Conservation (phyloP, 805 yeast species). For the Saccharomycopsis selenospora region DNA sequence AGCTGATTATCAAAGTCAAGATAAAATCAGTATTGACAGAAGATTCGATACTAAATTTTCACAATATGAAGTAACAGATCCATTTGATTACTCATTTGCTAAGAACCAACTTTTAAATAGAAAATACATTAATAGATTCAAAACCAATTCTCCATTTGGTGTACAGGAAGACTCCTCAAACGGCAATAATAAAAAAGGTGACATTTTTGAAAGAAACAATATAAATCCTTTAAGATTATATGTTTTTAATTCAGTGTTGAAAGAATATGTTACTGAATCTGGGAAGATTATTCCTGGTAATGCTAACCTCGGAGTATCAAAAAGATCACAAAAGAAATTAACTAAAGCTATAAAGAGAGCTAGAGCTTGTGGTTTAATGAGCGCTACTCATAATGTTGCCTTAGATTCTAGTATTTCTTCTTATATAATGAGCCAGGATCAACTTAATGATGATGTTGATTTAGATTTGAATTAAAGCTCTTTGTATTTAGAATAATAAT, state of each 20-base stretch:
- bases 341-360: conserved; percentile 76
- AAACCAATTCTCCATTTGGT: conserved; percentile 23
- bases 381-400: conserved; percentile 4
- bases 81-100: conserved; percentile 69
- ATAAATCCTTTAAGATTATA: conserved; percentile 66
- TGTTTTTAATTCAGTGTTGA: conserved; percentile 61
- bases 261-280: conserved; percentile 56
- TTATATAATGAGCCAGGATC: background rate
- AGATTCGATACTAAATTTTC: conserved; percentile 40
- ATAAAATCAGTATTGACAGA: conserved; percentile 29
- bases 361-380: conserved; percentile 68
- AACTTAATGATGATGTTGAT: background rate
- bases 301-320: conserved; percentile 53
- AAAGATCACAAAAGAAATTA: conserved; percentile 60
- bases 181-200: conserved; percentile 21
- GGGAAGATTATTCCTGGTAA: conserved; percentile 75
- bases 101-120: conserved; percentile 41
- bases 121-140: conserved; percentile 1
- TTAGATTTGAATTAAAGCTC: background rate
- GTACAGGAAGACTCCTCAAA: background rate
- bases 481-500: too few species aligned
- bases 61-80: conserved; percentile 58
- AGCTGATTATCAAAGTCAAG: conserved; percentile 10
- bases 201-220: conserved; percentile 41
- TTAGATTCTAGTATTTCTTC: background rate